Evolutionary conservation across 164 flowering plant species (phyloP), one percentile per base, ranked within the genome.

Genomic region (Chloranthus sessilifolius): DNA sequence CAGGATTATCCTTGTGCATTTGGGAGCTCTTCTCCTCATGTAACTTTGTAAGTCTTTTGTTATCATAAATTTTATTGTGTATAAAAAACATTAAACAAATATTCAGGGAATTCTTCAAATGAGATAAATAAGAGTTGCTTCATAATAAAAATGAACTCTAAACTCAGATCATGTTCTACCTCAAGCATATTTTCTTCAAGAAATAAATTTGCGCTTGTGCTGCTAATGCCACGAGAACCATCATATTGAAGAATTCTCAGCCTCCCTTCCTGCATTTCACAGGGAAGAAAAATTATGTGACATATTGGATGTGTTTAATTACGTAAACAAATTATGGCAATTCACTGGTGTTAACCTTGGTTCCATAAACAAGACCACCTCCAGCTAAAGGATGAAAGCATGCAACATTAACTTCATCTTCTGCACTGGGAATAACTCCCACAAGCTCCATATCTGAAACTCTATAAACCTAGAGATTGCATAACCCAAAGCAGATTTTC

Each of bases 381-480:
- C 99, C 99, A 59, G 64, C 79, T 26, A 75, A 75, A 62, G 99
- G 99, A 75, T 92, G 99, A 72, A 92, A 92, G 70, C 95, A 92
- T 38, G 99, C 99, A 10, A 92, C 99, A 78, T 92, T 92, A 27
- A 92, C 99, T 65, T 92, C 99, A 72, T 92, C 99, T 60, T 88
- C 99, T n/a, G 97, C 84, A 71, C 92, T 89, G 16, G 99, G 95
- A 65, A 94, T 89, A 28, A 82, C 96, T 67, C 79, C 77, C 58
- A 94, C 92, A 73, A 94, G 94, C 69, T 88, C 99, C 99, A 94
- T 89, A 72, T 94, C 95, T 15, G 89, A 86, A 64, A 94, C 96
- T 70, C 96, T 78, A 57, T 94, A 94, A 8, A 94, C 77, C 99
- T 94, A 34, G 29, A 70, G 54, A 50, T 19, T 29, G 40, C 11